These are phyloP conservation scores for Suhomyces yuchorum DNA, from an alignment of 1,139 yeast species.

Conservation along the genomic window DNA sequence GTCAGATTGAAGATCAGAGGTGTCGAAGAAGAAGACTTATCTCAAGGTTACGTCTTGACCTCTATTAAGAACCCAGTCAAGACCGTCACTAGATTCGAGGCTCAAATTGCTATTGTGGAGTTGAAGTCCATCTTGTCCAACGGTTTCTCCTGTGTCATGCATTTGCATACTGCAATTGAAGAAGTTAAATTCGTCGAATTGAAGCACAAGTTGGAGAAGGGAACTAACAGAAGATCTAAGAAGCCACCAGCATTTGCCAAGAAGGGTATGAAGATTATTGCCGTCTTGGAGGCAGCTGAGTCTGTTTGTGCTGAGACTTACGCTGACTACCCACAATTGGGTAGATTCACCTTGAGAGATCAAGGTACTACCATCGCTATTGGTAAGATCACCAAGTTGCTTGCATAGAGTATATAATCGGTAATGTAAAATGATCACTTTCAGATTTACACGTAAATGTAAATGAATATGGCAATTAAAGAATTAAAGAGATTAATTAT, in stretches of 20 bases:
- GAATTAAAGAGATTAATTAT: too few species aligned
- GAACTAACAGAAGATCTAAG: constrained; percentile 94
- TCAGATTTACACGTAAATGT: too few species aligned
- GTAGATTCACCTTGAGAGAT: constrained; percentile 97
- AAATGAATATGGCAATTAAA: not conserved
- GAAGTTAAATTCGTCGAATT: constrained; percentile 83
- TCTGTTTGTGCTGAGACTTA: constrained; percentile 94
- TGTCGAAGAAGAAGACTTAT: constrained; percentile 94
- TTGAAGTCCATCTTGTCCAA: constrained; percentile 89
- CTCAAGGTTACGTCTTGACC: constrained; percentile 88
- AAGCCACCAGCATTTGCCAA: constrained; percentile 98
- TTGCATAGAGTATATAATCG: constrained; percentile 23
- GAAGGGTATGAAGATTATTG: constrained; percentile 98
- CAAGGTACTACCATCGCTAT: constrained; percentile 98
- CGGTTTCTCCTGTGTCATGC: constrained; percentile 98
- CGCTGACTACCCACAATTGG: constrained; percentile 90
- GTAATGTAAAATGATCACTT: not conserved
- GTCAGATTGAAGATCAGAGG: constrained; percentile 92
- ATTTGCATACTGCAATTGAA: constrained; percentile 96
- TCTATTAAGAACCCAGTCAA: constrained; percentile 86
- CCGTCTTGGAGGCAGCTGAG: constrained; percentile 78
- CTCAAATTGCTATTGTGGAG: constrained; percentile 96
- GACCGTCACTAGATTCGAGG: constrained; percentile 88
- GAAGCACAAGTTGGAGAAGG: constrained; percentile 92
- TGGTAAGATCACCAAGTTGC: constrained; percentile 86